Evolutionary conservation across 805 yeast genomes (phyloP).

Genomic region (Ogataea trehaloabstinens): DNA sequence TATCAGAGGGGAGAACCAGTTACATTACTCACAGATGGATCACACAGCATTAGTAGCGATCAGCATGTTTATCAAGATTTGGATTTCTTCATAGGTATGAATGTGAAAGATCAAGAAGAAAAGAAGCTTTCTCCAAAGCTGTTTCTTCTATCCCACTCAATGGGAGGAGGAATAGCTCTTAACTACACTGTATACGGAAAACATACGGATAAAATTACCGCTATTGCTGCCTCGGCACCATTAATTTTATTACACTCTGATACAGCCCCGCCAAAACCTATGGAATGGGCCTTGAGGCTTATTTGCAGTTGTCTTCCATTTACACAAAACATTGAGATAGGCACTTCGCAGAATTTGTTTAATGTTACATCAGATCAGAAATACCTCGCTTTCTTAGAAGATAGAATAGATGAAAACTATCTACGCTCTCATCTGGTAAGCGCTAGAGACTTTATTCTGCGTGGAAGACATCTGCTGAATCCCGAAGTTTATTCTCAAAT

Average conservation of each 20-base stretch:
- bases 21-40: slow-evolving; percentile 49
- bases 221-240: slow-evolving; percentile 57
- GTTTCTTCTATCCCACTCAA: slow-evolving; percentile 65
- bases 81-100: slow-evolving; percentile 51
- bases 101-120: slow-evolving; percentile 34
- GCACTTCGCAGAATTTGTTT: slow-evolving; percentile 55
- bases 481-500: slow-evolving; percentile 36
- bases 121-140: slow-evolving; percentile 36
- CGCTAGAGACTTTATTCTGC: slow-evolving; percentile 56
- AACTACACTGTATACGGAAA: slow-evolving; percentile 62
- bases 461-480: slow-evolving; percentile 55
- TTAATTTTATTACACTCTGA: slow-evolving; percentile 55
- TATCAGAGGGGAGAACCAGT: slow-evolving; percentile 78
- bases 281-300: slow-evolving; percentile 42
- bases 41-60: slow-evolving; percentile 58
- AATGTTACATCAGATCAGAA: slow-evolving; percentile 49
- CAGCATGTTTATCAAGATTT: slow-evolving; percentile 55
- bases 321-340: slow-evolving; percentile 38
- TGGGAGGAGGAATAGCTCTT: slow-evolving; percentile 76
- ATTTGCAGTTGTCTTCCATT: slow-evolving; percentile 44
- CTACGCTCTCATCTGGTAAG: slow-evolving; percentile 57
- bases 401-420: slow-evolving; percentile 38
- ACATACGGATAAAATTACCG: slow-evolving; percentile 42
- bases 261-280: slow-evolving; percentile 49
- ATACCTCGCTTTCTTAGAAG: slow-evolving; percentile 44